Evolutionary conservation across 768 basidiomycete genomes (phyloP), one percentile per base, ranked within the genome.

Genomic region (Holtermannia corniformis): DNA sequence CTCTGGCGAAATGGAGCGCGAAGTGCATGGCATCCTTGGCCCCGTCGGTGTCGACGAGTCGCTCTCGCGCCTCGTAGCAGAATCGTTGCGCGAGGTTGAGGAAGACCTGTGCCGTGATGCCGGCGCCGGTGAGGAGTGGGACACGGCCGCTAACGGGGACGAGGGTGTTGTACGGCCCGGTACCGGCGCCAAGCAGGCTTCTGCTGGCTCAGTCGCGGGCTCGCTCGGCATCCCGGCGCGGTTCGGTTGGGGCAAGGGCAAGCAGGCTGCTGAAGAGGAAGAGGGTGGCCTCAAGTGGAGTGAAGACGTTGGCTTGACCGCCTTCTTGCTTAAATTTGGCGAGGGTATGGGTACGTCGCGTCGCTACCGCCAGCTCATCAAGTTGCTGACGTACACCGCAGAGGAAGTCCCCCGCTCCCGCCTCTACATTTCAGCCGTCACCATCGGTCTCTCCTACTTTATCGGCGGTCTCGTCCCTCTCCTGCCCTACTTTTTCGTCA

Each of bases 241-340:
- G 4, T 62, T 57, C 42, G 59, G 56, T 2, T 48, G 47, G 51
- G 57, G 56, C 25, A 57, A 54, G 20, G 42, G 46, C 20, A 28
- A n/a, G 21, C 25, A 41, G 5, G 44, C 66, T 14, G 81, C 83
- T 52, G 65, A 62, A 25, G 79, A 79, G 52, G 86, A 88, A 65
- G 77, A 72, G 2, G 76, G 77, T 14, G 68, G 74, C 11, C 73
- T 84, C 47, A 77, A 77, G 57, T 87, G 84, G 82, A 82, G 81
- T 57, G 80, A 81, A 44, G 82, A 85, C 24, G 81, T 90, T 56
- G 95, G 95, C 0, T 71, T 97, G 37, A 92, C 93, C 0, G 82
- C 90, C 2, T 99, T 99, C 75, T 74, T 99, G 62, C 79, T 97
- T 61, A 95, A 89, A 74, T 96, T 96, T 61, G 92, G 92, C n/a